Base-by-base conservation (phyloP, 2,329 filamentous ascomycete genomes). In the Sphaerulina vaccinii region DNA sequence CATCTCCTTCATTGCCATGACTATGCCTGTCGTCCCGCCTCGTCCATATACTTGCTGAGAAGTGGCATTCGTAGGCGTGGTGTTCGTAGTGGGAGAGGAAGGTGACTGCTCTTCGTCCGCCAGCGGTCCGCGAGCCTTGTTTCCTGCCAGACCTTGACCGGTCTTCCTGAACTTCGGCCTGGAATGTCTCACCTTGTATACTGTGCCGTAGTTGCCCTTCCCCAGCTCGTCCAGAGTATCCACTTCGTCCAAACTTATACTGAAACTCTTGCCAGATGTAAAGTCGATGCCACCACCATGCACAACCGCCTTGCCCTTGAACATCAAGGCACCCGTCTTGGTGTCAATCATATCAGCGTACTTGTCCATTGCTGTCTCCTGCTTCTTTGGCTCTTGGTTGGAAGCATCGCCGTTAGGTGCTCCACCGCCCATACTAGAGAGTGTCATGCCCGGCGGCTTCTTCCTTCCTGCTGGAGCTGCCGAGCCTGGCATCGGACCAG, bases 1-100 rank as follows among this genome's bases (percentile, higher is more conserved):
- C 63, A 99, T 95, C 72, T 99, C 93, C 70, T 99, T 99, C 93
- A 99, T 99, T 11, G 93, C 93, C 93, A 99, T 97, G 54, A 96
- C 79, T 43, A 88, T 82, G 15, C 92, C 90, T 0, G 84, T 85
- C 1, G 76, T 77, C 37, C 81, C 82, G 3, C 73, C 74, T n/a
- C 65, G 61, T 13, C 53, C 54, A 24, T 46, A 55, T 8, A 53
- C 57, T 29, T 56, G 57, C 21, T 54, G 56, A 10, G 48, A 44
- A n/a, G 48, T 54, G 7, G 51, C 46, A 22, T 46, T 56, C 15
- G 61, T 57, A 2, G 59, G 51, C 10, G 56, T 59, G 23, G 49
- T 42, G 21, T 50, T 43, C 51, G 57, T 42, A 19, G 59, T 52
- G 3, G 61, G 56, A 24, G 60, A 62, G 15, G 48, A 35, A 9